Base-by-base conservation (phyloP, 2,329 filamentous ascomycete species). In the Cladosporium halotolerans region DNA sequence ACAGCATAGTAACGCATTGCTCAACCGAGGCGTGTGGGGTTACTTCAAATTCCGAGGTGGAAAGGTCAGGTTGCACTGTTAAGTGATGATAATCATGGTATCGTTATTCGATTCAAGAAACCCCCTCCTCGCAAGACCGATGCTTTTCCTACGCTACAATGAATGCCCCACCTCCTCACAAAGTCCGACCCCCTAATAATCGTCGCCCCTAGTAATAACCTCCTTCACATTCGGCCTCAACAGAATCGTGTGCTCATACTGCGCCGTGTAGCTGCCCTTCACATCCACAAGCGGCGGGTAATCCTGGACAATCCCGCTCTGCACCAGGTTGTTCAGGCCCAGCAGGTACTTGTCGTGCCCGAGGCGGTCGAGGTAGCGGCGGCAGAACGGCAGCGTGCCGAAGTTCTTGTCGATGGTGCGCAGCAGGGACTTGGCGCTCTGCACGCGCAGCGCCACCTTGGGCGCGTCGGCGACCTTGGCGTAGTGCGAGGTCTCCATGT, bases 341-440 rank as follows among this genome's bases (percentile, higher is more conserved):
- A 79, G 74, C 46, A 82, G 65, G 58, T 85, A 85, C 32, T 76
- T 74, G 42, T 83, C 74, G 14, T 78, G 64, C 0, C 82, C 82
- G n/a, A 85, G 69, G n/a, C 80, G 76, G 41, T 85, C 81, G 28
- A 85, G 73, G 57, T 84, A 84, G 7, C 82, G 78, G 16, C 81
- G 74, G 53, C 74, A 82, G 62, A 84, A 85, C 1, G 81, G 78
- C 28, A 85, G 61, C 0, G 77, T 81, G 16, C 81, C 79, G 54
- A 85, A 85, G 55, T 84, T 82, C 59, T 81, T 76, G 46, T 79
- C 74, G 60, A 85, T 84, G 0, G 72, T 78, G 60, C 79, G 80
- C 56, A 80, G 72, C 39, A 85, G 64, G 5, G 75, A 73, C 55
- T 78, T 81, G 10, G 82, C 81, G 1, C 77, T 79, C 3, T 75